phyloP scores from a whole-genome alignment of 352 stramenopile species.

The Discostella stelligera region DNA sequence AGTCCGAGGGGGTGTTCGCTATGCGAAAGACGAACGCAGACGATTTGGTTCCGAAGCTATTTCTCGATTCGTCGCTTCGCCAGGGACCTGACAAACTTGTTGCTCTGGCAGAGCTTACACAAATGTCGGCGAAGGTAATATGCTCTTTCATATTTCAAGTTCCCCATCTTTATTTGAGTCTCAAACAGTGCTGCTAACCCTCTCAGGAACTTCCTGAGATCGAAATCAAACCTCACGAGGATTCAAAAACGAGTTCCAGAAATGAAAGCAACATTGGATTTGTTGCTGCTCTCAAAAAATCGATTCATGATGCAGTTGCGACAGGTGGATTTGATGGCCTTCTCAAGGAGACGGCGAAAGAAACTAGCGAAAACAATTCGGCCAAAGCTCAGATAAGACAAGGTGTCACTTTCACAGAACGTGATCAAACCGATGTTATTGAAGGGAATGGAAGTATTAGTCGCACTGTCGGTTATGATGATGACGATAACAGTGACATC shows the following conservation, averaged over 20 bases:
- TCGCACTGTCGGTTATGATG: constrained; percentile 38
- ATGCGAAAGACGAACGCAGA: constrained; percentile 15
- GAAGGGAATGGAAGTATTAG: constrained; percentile 22
- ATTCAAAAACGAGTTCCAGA: not conserved
- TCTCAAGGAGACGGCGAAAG: not conserved
- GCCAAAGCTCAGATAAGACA: not conserved
- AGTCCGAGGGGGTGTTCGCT: constrained; percentile 18
- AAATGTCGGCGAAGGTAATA: constrained; percentile 30
- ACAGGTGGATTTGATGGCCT: not conserved
- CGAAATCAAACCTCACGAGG: not conserved
- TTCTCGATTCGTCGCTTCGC: not conserved
- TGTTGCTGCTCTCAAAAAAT: constrained; percentile 4
- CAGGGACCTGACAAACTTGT: constrained; percentile 19
- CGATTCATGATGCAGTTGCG: constrained; percentile 5
- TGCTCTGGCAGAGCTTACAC: constrained; percentile 30
- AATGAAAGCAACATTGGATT: not conserved
- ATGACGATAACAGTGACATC: constrained; percentile 53
- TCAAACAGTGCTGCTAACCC: constrained; percentile 1
- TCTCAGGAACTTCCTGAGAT: constrained; percentile 42
- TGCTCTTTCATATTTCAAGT: not conserved
- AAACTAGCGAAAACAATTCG: not conserved
- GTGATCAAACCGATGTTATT: not conserved
- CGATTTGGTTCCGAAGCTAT: not conserved
- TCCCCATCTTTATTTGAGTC: constrained; percentile 15
- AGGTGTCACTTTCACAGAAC: constrained; percentile 11